Evolutionary conservation across 352 stramenopile species (phyloP), one percentile per base, ranked within the genome.

Genomic region (Phytophthora pisi): DNA sequence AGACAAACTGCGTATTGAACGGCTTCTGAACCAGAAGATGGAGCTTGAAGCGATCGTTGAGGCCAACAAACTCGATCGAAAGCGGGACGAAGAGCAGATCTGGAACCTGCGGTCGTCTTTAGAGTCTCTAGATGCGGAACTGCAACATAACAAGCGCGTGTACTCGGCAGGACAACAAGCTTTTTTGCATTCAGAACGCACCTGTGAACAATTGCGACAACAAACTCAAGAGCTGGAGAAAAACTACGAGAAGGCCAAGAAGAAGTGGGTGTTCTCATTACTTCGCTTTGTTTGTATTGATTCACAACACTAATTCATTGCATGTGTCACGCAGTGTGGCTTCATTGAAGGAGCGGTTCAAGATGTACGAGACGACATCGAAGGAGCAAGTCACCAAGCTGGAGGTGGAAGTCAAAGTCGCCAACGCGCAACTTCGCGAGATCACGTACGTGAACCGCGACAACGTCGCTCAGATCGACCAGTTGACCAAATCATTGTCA

Each of bases 381-480:
- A 93, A 91, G 55, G 85, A 92, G 11, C 85, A 93, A 50, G 78
- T 92, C n/a, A 89, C 79, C 0, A 92, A 91, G 50, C 69, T 95
- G 0, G 85, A 93, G 42, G 81, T 93, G n/a, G 85, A 95, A 70
- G 71, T 95, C 43, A 91, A 90, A 38, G 84, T 92, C 11, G 79
- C 82, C 8, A 84, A 68, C 20, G 79, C 85, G 0, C 86, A 94
- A 59, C 64, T 95, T 0, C 82, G 85, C 2, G 86, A 95, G 61
- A 80, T 91, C 34, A 87, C 85, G 11, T 92, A 90, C 51, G 78
- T 84, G 34, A 92, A 90, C 50, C 81, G 84, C 7, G 86, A 92
- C 61, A 91, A 93, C 42, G 72, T 84, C 4, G 72, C 76, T 4
- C 71, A 82, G 52, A 91, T 92, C 40, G 68, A 74, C 2, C 78